A percentile compares a stretch with the other conserved stretches of the same genome.
Conservation (phyloP, 495 filamentous ascomycete genomes). For the Tirmania nivea region DNA sequence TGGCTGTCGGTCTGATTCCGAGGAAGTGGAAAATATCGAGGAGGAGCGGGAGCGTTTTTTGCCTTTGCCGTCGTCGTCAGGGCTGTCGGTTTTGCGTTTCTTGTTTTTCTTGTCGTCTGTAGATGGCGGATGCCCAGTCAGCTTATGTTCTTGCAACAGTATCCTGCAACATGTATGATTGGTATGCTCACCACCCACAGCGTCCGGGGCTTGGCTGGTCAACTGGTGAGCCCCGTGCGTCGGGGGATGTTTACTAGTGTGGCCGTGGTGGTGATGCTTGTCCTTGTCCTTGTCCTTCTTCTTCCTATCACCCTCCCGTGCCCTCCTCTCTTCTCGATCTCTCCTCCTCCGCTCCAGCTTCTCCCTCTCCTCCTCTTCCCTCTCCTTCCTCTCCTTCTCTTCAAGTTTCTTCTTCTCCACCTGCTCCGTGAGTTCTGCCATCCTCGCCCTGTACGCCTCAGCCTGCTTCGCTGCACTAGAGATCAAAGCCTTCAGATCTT, state of each 20-base stretch:
- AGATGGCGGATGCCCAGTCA: too few relatives aligned
- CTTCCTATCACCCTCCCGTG: slow-evolving; percentile 28
- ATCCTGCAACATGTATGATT: background rate
- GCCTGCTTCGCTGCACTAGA: slow-evolving; percentile 25
- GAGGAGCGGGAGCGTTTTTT: slow-evolving; percentile 41
- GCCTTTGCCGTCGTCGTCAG: slow-evolving; percentile 30
- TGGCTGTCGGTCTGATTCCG: slow-evolving; percentile 41
- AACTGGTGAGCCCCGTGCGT: slow-evolving; percentile 40
- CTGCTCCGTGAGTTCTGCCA: slow-evolving; percentile 22
- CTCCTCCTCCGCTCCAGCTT: slow-evolving; percentile 23
- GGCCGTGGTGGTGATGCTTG: slow-evolving; percentile 4
- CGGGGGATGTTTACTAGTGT: slow-evolving; percentile 29
- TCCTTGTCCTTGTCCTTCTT: slow-evolving; percentile 24
- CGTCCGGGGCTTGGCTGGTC: slow-evolving; percentile 51
- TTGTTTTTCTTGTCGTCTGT: slow-evolving; percentile 29
- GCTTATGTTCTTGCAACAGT: background rate
- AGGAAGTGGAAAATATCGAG: slow-evolving; percentile 26
- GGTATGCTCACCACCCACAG: slow-evolving; percentile 36
- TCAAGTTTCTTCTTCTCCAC: slow-evolving; percentile 25
- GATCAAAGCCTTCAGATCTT: slow-evolving; percentile 42
- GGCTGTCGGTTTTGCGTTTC: slow-evolving; percentile 24
- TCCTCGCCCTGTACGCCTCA: slow-evolving; percentile 14
- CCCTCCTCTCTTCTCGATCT: slow-evolving; percentile 32
- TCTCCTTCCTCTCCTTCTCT: slow-evolving; percentile 29
- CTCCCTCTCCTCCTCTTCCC: slow-evolving; percentile 32